Base-by-base conservation (phyloP, 495 filamentous ascomycete species). In the Hapsidospora chrysogenum region DNA sequence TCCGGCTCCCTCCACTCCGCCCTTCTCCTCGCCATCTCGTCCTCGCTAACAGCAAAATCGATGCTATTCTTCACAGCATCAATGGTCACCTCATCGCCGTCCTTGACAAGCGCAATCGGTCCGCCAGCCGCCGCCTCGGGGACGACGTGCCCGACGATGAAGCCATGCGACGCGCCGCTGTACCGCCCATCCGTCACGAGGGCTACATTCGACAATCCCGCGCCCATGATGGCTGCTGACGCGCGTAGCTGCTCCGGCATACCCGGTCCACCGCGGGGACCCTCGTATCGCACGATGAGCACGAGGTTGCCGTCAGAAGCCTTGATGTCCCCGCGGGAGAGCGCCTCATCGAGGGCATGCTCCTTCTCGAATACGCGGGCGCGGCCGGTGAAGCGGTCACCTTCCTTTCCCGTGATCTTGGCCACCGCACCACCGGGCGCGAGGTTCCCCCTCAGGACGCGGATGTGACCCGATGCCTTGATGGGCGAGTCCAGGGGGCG, bases 211-310 rank as follows among this genome's bases (percentile, higher is more conserved):
- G 58, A 80, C 31, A 97, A 58, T 16, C 78, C 79, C 7, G 89
- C 89, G 17, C 89, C 89, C 82, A 93, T 93, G 20, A 97, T 75
- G 5, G 83, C 81, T 1, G 85, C 87, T 41, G 71, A 79, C 7
- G 89, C 79, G 49, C 79, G 85, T 21, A 94, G 68, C 60, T 94
- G 85, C 56, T 97, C 89, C n/a, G 89, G 89, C 89, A 97, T 97
- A 11, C 89, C 89, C 5, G 89, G 89, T 0, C 87, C 89, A 47
- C 89, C 89, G 51, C 83, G 85, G 4, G 89, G 89, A 1, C 89
- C 89, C 53, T 97, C 89, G 50, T 94, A 96, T 22, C 89, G 78
- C 23, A 97, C 87, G 14, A 95, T 73, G 27, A 94, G 61, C 9
- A 95, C 89, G n/a, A 92, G 66, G 46, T 92, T 92, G 31, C 52